Conservation (phyloP, 208 protist genomes). For the Angomonas deanei region DNA sequence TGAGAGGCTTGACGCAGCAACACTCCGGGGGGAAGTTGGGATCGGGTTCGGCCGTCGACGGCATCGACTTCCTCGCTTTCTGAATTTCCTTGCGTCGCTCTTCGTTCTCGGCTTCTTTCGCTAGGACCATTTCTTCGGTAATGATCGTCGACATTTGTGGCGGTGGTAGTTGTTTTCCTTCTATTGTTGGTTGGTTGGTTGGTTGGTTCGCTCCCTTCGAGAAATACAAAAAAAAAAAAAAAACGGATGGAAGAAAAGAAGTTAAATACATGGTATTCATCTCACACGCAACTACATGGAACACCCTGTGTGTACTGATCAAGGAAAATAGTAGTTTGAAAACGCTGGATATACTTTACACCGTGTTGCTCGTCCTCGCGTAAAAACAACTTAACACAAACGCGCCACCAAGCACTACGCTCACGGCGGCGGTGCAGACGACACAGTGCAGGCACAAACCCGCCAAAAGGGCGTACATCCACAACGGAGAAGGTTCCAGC, state of each 20-base stretch:
- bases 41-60: constrained; percentile 28
- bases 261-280: not conserved
- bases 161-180: no score
- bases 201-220: no score
- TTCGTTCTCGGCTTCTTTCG: constrained; percentile 69
- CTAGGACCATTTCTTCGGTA: constrained; percentile 67
- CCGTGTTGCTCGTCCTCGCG: no score
- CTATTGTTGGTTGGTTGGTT: no score
- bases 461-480: not conserved
- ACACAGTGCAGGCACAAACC: not conserved
- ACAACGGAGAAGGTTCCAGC: not conserved
- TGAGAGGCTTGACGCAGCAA: constrained; percentile 74
- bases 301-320: no score
- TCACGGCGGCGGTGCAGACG: no score
- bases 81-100: constrained; percentile 35
- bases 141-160: constrained; percentile 5
- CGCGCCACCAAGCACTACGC: no score
- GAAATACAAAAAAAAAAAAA: constrained; percentile 4
- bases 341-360: no score
- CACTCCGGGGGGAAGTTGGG: constrained; percentile 83
- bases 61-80: constrained; percentile 20
- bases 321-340: no score
- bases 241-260: constrained; percentile 12
- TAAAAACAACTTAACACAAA: not conserved
- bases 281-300: no score